A percentile compares a stretch with the other conserved stretches of the same genome.
These are phyloP conservation scores for Trypanosoma rangeli DNA, from an alignment of 208 protist species.

Conservation along the genomic window DNA sequence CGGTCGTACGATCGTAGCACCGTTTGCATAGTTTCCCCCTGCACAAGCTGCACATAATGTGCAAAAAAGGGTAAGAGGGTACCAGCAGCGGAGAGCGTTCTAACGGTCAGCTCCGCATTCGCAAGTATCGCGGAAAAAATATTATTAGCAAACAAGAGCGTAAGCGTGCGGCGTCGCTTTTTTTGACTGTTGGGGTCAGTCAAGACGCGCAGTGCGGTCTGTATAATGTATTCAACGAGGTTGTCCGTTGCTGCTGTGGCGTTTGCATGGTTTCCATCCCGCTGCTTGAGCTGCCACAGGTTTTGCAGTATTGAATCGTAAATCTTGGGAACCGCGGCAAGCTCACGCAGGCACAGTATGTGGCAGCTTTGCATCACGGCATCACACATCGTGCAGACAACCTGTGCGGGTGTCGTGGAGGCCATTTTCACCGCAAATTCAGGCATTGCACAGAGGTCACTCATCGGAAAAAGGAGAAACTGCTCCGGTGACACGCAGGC, in stretches of 20 bases:
- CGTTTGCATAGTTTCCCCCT: constrained; percentile 23
- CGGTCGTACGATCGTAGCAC: constrained; percentile 74
- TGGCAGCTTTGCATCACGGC: constrained; percentile 35
- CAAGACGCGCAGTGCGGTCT: constrained; percentile 32
- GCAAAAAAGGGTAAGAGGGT: constrained; percentile 44
- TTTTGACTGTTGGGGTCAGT: constrained; percentile 6
- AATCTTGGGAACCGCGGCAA: constrained; percentile 65
- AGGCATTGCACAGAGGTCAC: constrained; percentile 34
- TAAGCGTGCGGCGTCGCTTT: constrained; percentile 46
- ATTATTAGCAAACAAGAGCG: constrained; percentile 63
- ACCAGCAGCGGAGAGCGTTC: constrained; percentile 35
- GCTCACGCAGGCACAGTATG: constrained; percentile 49
- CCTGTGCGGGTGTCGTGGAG: constrained; percentile 59
- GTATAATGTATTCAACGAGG: constrained; percentile 45
- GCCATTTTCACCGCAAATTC: constrained; percentile 22
- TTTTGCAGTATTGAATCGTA: constrained; percentile 73
- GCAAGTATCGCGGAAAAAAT: constrained; percentile 67
- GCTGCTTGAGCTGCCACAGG: constrained; percentile 38
- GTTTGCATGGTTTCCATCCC: constrained; percentile 1
- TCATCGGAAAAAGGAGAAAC: constrained; percentile 60
- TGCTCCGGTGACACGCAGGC: constrained; percentile 63
- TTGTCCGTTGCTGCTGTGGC: constrained; percentile 4
- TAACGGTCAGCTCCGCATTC: constrained; percentile 36
- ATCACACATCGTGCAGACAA: constrained; percentile 71
- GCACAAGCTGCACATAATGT: constrained; percentile 53